Evolutionary conservation across 73 alveolate genomes (phyloP), one percentile per base, ranked within the genome.

Genomic region (Durusdinium trenchii): DNA sequence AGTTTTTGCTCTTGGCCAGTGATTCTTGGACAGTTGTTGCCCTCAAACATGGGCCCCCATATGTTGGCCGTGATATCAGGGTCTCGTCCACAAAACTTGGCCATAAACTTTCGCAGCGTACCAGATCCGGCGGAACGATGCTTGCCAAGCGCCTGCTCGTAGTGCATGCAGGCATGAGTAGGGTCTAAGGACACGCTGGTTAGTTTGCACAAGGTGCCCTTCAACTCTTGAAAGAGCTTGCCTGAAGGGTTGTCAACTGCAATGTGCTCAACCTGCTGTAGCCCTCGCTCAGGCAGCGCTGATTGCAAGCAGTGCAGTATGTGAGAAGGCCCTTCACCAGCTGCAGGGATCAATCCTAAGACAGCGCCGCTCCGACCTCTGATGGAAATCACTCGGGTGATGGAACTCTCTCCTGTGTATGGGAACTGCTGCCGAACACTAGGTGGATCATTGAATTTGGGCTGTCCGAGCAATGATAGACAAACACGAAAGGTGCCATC

Each of bases 291-390:
- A 23, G 95, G 95, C 47, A 86, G n/a, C 9, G 46, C 18, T 30
- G 16, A 9, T n/a, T 6, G 6, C 32, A 86, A 12, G 64, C 82
- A 61, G 5, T 32, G 30, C n/a, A 35, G 16, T 3, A 86, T 45
- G 18, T 54, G 64, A 6, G 28, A 61, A 2, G 83, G 32, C 6
- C 43, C 9, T 45, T 86, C 95, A 18, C 46, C 76, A 1, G 62
- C 35, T 3, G 57, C 48, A 14, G 95, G 95, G 35, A 26, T 45
- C 95, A 86, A 18, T 28, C 82, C 95, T 60, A 86, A 62, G n/a
- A 86, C 95, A 20, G 95, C 81, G 16, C 95, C 78, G n/a, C 64
- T 60, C 36, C 95, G 78, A 23, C 95, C 95, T 14, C 95, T 81
- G 38, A 86, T 45, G 10, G 95, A 50, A 2, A 86, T 23, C 5